Conservation (phyloP, 208 protist species). For the Acanthamoeba royreba region DNA sequence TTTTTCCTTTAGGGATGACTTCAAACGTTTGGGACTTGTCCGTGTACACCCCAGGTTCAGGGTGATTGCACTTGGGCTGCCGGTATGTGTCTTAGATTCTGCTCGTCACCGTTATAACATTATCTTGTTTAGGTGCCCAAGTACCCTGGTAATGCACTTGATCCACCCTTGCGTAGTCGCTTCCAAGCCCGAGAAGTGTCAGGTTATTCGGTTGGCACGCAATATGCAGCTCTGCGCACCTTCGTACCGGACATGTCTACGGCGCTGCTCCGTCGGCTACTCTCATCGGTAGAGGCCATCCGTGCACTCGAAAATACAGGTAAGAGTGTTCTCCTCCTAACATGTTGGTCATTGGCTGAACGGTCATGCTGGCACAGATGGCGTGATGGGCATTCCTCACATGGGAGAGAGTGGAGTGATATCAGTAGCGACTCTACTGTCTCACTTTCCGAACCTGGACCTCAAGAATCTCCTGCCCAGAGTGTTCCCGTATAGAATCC, state of each 20-base stretch:
- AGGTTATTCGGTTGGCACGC: background rate
- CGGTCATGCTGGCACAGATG: background rate
- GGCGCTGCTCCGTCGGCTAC: background rate
- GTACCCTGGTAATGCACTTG: conserved; percentile 71
- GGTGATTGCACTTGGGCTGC: conserved; percentile 92
- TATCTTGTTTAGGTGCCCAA: conserved; percentile 64
- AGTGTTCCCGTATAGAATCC: conserved; percentile 1
- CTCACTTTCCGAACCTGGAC: background rate
- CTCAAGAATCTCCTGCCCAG: background rate
- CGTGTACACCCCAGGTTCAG: conserved; percentile 89
- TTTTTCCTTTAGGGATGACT: conserved; percentile 37
- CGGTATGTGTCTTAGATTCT: too few relatives aligned
- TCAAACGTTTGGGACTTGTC: conserved; percentile 83
- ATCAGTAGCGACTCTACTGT: background rate
- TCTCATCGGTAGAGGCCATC: background rate
- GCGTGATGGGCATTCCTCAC: background rate
- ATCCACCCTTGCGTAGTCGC: conserved; percentile 79
- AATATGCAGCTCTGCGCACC: background rate
- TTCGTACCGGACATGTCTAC: background rate
- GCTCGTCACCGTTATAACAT: too few relatives aligned
- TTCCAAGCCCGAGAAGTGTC: conserved; percentile 73
- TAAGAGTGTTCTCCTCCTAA: too few relatives aligned
- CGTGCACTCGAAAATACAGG: conserved; percentile 3
- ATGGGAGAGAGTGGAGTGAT: conserved; percentile 12
- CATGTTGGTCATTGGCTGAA: too few relatives aligned